Conservation (phyloP, 140 eudicot species). For the Anethum foeniculum region DNA sequence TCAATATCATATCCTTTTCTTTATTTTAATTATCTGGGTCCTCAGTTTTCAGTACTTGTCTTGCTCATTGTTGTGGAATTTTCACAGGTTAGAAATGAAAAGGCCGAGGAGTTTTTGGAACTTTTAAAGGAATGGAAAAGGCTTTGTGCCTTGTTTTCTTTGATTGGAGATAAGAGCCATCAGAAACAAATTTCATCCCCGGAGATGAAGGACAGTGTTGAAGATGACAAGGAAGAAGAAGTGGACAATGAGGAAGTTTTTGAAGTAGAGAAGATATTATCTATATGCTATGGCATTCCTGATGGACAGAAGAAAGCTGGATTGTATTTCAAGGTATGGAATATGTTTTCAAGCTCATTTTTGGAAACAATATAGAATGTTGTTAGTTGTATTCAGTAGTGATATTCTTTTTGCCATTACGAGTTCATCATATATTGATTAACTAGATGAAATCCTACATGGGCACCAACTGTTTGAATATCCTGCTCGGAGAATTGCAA, state of each 20-base stretch:
- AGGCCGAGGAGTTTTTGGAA: constrained; percentile 55
- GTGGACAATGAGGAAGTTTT: constrained; percentile 27
- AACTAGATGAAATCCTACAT: no score
- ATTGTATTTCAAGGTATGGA: constrained; percentile 44
- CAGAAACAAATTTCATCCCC: background rate
- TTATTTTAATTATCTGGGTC: background rate
- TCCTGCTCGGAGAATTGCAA: no score
- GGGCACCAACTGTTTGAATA: no score
- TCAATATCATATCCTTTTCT: background rate
- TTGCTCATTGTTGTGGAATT: background rate
- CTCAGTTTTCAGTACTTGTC: background rate
- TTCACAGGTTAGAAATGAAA: constrained; percentile 40
- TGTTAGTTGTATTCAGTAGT: no score
- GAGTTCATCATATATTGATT: no score
- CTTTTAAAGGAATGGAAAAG: constrained; percentile 65
- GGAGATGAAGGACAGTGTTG: background rate
- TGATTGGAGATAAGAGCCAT: constrained; percentile 18
- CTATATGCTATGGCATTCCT: constrained; percentile 73
- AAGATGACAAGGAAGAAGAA: constrained; percentile 27
- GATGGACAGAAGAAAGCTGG: constrained; percentile 23
- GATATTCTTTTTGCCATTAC: no score
- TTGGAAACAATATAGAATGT: no score
- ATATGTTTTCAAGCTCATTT: no score
- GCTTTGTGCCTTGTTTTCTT: constrained; percentile 33
- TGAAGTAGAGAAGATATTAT: constrained; percentile 55